Conservation (phyloP, 176 grass and related monocot species). For the Neostapfia colusana region DNA sequence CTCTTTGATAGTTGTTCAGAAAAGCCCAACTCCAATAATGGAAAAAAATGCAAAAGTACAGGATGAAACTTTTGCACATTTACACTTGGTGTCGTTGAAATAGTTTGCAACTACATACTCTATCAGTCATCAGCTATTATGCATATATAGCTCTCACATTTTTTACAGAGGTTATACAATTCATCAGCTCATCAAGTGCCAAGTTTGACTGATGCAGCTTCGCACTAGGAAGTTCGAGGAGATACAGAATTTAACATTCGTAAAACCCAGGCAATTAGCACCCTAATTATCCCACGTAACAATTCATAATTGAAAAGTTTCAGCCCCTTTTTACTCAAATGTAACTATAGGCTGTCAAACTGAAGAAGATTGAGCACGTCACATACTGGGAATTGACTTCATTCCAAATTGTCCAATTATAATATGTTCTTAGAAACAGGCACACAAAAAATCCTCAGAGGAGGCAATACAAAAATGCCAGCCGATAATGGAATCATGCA, state of each 20-base stretch:
- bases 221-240: no score
- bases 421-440: slow-evolving; percentile 24
- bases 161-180: no score
- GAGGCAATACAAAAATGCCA: slow-evolving; percentile 43
- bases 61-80: no score
- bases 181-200: neutral
- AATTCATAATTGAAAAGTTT: neutral
- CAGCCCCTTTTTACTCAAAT: neutral
- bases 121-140: no score
- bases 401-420: slow-evolving; percentile 37
- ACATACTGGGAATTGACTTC: slow-evolving; percentile 22
- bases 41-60: neutral
- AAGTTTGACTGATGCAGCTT: neutral
- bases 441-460: slow-evolving; percentile 16
- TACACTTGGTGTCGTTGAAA: no score
- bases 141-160: no score
- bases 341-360: neutral
- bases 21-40: neutral
- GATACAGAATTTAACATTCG: neutral
- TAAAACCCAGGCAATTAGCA: neutral
- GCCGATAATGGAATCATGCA: slow-evolving; percentile 19
- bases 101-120: no score
- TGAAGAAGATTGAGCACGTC: neutral
- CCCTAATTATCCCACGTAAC: neutral
- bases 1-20: neutral